Base-by-base conservation (phyloP, 2,329 filamentous ascomycete species). In the Clonostachys solani region DNA sequence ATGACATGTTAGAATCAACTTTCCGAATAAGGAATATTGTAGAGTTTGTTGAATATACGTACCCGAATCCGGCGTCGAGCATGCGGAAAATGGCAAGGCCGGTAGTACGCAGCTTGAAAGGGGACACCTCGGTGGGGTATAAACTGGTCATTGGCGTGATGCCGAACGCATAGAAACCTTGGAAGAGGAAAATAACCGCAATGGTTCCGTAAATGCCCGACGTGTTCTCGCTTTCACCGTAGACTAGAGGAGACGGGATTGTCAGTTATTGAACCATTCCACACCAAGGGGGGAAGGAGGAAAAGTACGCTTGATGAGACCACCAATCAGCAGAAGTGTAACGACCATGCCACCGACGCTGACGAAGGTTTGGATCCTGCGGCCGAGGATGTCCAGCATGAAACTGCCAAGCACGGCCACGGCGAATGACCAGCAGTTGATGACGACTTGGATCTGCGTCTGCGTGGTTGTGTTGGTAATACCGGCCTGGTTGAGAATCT, bases 171-270 rank as follows among this genome's bases (percentile, higher is more conserved):
- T 65, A 66, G 35, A 56, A 58, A 4, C 58, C 63, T 29, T 63
- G 61, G 50, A 63, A 66, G 8, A 66, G 50, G 47, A 65, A 66
- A 13, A 65, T 60, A 8, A 61, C 51, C 1, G 62, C 61, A 17
- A 66, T 63, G 2, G 65, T 68, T 18, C 65, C 65, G 42, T 70
- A 72, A 15, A 71, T 62, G 6, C 61, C 68, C 6, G 66, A 63
- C 7, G 56, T 60, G 49, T 71, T 61, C 2, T 56, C 61, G 34
- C 62, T 66, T 10, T 45, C 57, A 54, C 68, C 64, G 43, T 66
- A 69, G 23, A 10, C 23, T 29, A 29, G 23, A 29, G 23, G 2
- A 29, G 23, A 29, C 2, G 15, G 23, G 16, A 2, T 15, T 19
- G n/a, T 2, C 8, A 29, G 9, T 29, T 10, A 10, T 29, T 10